Evolutionary conservation across 495 filamentous ascomycete genomes (phyloP).

Genomic region (Lasiosphaeria hispida): DNA sequence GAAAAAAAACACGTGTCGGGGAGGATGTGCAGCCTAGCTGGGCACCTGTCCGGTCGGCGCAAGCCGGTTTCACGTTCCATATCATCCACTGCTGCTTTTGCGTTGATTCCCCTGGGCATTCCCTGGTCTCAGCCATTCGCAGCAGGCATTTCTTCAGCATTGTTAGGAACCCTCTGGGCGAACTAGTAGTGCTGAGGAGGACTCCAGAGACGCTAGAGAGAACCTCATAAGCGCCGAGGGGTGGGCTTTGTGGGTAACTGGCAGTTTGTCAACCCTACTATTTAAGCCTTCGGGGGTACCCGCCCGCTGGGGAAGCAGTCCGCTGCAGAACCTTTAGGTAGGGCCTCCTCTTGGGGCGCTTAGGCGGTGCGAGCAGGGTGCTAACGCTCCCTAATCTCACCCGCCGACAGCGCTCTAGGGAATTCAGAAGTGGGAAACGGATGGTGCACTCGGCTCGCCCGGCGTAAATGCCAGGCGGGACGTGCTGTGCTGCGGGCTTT

Average conservation of each 20-base stretch:
- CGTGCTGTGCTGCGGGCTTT: slow-evolving; percentile 17
- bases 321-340: neutral
- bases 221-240: slow-evolving; percentile 1
- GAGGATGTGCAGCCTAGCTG: too few species aligned
- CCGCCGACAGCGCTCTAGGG: slow-evolving; percentile 38
- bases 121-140: too few species aligned
- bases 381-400: slow-evolving; percentile 19
- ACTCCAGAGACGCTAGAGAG: too few species aligned
- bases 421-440: slow-evolving; percentile 52
- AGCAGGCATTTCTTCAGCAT: too few species aligned
- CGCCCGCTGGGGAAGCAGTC: slow-evolving; percentile 2
- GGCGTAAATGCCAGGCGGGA: slow-evolving; percentile 24
- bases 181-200: too few species aligned
- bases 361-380: slow-evolving; percentile 30
- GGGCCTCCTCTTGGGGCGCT: slow-evolving; percentile 39
- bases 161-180: too few species aligned
- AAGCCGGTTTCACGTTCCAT: too few species aligned
- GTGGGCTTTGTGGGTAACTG: slow-evolving; percentile 11
- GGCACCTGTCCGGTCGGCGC: too few species aligned
- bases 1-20: too few species aligned
- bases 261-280: slow-evolving; percentile 7
- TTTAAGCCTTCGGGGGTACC: slow-evolving; percentile 7
- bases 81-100: too few species aligned
- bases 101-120: too few species aligned
- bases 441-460: slow-evolving; percentile 30